Evolutionary conservation across 2,329 filamentous ascomycete genomes (phyloP), one percentile per base, ranked within the genome.

Genomic region (Diplocarpon rosae): DNA sequence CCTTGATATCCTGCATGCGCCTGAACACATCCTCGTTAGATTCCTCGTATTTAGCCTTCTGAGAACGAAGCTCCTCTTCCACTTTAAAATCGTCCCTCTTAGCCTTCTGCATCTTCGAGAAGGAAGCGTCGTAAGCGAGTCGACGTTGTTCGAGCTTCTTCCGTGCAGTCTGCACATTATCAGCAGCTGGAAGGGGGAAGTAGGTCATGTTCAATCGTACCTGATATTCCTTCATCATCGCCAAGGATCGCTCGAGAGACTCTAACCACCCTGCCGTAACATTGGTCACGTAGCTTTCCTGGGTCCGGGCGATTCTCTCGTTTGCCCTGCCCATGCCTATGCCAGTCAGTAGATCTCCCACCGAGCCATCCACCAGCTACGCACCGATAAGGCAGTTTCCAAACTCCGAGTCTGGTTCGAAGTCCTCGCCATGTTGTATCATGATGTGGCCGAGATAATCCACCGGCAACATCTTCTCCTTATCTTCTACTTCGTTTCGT

Each of bases 141-240:
- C 90, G 79, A 47, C 90, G 81, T 59, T 72, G 85, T 63, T 96
- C 92, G 53, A 96, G 82, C 76, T 94, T 95, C 76, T 92, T 95
- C 60, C 90, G 83, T 40, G 90, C 78, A 53, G 76, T 72, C 83
- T 83, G 49, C 47, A 47, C 20, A 27, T 44, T 27, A 38, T 57
- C 44, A 47, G 39, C 30, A 32, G 4, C 20, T 32, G 5, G 17
- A 15, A n/a, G n/a, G 55, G 49, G 59, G 48, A 33, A 20, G 42
- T 4, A 2, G 8, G 17, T 11, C 5, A 13, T 36, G 0, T 30
- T 37, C 20, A 12, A 15, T 62, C 74, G 43, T 72, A 90, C 85
- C 74, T 95, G 88, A 58, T 95, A 96, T 61, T 96, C 92, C 64
- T 94, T 95, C 86, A 96, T 90, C 73, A 95, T 92, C 30, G 86